phyloP scores from a whole-genome alignment of 176 grass and related monocot genomes.

The Paspalum notatum region DNA sequence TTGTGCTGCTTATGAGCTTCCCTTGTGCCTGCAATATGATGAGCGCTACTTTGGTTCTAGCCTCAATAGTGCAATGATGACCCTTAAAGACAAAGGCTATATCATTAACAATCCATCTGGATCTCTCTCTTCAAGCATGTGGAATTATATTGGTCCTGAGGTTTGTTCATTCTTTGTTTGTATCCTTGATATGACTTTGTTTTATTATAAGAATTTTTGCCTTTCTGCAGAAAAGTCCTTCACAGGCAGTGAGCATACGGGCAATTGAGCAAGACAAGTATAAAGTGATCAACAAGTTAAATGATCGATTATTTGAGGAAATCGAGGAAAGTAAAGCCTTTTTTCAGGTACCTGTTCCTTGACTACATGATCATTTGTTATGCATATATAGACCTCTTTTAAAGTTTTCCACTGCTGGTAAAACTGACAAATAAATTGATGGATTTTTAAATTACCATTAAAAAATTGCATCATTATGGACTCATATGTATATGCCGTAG shows the following conservation, averaged over 20 bases:
- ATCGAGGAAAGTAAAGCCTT: constrained; percentile 97
- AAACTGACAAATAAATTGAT: constrained; percentile 23
- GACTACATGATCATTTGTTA: constrained; percentile 2
- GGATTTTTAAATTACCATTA: constrained; percentile 12
- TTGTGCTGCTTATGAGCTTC: constrained; percentile 93
- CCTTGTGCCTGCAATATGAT: constrained; percentile 88
- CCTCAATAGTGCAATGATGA: constrained; percentile 46
- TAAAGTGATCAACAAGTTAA: constrained; percentile 68
- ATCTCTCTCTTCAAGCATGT: constrained; percentile 71
- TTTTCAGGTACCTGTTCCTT: constrained; percentile 64
- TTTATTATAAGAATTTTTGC: constrained; percentile 29
- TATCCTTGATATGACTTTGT: constrained; percentile 23
- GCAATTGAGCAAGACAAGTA: constrained; percentile 87
- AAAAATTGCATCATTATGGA: not conserved
- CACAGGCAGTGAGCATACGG: constrained; percentile 69
- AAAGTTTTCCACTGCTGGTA: not conserved
- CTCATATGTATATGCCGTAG: not conserved
- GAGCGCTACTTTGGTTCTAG: constrained; percentile 68
- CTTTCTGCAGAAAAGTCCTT: constrained; percentile 77
- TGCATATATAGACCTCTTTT: not conserved
- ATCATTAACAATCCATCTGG: constrained; percentile 61
- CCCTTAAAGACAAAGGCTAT: constrained; percentile 73
- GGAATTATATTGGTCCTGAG: constrained; percentile 91
- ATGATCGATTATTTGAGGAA: constrained; percentile 73
- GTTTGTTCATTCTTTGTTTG: constrained; percentile 47